These are phyloP conservation scores for Ophiostoma sp. DNA, from an alignment of 2,329 filamentous ascomycete genomes.

Conservation along the genomic window DNA sequence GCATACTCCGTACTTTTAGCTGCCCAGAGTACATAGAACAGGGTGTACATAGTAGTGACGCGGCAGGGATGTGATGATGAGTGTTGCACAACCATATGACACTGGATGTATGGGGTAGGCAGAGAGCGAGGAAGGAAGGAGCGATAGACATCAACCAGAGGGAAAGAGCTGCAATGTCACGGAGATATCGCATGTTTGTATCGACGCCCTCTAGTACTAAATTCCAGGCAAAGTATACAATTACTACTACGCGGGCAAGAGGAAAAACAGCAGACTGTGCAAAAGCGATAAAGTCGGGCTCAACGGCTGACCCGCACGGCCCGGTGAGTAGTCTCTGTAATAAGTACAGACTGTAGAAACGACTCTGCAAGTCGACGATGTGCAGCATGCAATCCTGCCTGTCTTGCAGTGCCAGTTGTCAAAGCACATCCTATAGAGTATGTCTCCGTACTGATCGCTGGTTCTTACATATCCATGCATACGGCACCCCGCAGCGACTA, in stretches of 20 bases:
- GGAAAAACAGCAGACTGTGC: not conserved
- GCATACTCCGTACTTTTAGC: not conserved
- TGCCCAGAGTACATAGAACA: not conserved
- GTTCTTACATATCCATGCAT: conserved; percentile 12
- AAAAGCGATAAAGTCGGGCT: not conserved
- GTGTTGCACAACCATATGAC: not conserved
- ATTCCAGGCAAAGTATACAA: not conserved
- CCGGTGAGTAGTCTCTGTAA: conserved; percentile 11
- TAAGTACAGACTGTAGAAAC: not conserved
- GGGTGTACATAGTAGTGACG: not conserved
- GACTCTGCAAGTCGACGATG: too few species aligned
- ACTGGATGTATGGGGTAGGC: not conserved
- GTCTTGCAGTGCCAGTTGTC: not conserved
- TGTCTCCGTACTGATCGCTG: not conserved
- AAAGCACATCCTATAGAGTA: not conserved
- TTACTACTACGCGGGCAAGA: not conserved
- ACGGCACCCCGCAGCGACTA: conserved; percentile 8
- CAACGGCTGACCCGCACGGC: conserved; percentile 16
- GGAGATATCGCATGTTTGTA: not conserved
- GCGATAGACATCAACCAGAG: not conserved
- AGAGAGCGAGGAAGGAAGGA: not conserved
- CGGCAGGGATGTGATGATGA: not conserved
- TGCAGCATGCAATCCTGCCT: not conserved
- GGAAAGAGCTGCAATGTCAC: not conserved
- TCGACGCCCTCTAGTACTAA: not conserved